Base-by-base conservation (phyloP, 768 basidiomycete species). In the Sporobolomyces phaffii region DNA sequence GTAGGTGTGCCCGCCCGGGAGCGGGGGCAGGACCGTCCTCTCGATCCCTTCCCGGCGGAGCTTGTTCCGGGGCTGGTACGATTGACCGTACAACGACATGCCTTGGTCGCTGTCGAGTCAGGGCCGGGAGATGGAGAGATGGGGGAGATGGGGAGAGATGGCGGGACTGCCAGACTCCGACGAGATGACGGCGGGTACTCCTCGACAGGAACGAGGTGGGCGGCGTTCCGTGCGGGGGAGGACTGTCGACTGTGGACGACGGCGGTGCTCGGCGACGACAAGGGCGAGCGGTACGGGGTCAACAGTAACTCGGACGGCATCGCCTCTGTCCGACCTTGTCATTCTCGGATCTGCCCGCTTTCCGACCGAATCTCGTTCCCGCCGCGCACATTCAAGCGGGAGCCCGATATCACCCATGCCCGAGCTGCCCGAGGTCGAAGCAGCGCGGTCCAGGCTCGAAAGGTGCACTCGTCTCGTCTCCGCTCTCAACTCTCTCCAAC, bases 371-470 rank as follows among this genome's bases (percentile, higher is more conserved):
- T n/a, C n/a, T n/a, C n/a, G n/a, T n/a, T n/a, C 38, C 17, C 38
- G 38, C 11, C 22, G 26, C 24, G 8, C 33, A 20, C 28, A 18
- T 15, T 29, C 51, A 9, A 7, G 15, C 13, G n/a, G n/a, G n/a
- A n/a, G n/a, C n/a, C n/a, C n/a, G n/a, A n/a, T n/a, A n/a, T n/a
- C n/a, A n/a, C n/a, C n/a, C 13, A 69, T 69, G 67, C 67, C 67
- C 0, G 67, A 69, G 45, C 58, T 69, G 2, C 67, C 67, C 1
- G 67, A 69, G n/a, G 67, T 69, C 28, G 67, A 69, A 24, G 58
- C 50, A 9, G 67, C 62, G 13, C 33, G 62, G 18, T 53, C 44
- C 15, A 34, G 53, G 17, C 51, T 69, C 13, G 51, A 51, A 33
- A 13, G 3, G 67, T 68, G 14, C n/a, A 41, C 56, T 18, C 15